A percentile compares a stretch with the other conserved stretches of the same genome.
These are phyloP conservation scores for Entomortierella parvispora DNA, from an alignment of 192 early-diverging fungal genomes.

Conservation along the genomic window DNA sequence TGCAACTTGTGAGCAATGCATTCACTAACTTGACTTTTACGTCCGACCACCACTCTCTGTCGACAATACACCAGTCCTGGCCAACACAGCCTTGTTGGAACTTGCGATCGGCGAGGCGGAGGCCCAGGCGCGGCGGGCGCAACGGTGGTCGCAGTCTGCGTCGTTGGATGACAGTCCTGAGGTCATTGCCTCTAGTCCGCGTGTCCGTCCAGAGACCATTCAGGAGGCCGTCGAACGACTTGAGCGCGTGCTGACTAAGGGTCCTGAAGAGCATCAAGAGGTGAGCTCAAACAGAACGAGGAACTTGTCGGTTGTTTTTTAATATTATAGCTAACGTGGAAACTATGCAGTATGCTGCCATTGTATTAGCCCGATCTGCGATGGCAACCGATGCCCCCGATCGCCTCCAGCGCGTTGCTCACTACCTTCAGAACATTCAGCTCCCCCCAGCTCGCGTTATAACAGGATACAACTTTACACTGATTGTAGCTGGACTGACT, in stretches of 20 bases:
- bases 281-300: too few relatives aligned
- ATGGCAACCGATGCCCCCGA: constrained; percentile 60
- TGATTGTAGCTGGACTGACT: constrained; percentile 65
- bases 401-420: constrained; percentile 23
- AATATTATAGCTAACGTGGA: background rate
- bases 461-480: constrained; percentile 66
- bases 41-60: background rate
- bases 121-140: constrained; percentile 4
- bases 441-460: constrained; percentile 45
- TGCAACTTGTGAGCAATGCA: too few relatives aligned
- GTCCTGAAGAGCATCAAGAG: constrained; percentile 50
- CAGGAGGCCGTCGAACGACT: constrained; percentile 31
- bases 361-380: constrained; percentile 67
- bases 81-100: constrained; percentile 43
- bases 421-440: constrained; percentile 43
- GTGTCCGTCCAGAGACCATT: constrained; percentile 24
- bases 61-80: constrained; percentile 22
- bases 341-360: constrained; percentile 48
- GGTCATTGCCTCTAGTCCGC: constrained; percentile 28
- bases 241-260: constrained; percentile 24
- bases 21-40: too few relatives aligned
- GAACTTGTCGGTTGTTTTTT: background rate
- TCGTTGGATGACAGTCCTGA: constrained; percentile 44
- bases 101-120: constrained; percentile 37
- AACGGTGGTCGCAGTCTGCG: constrained; percentile 18